phyloP scores from a whole-genome alignment of 257 asterid species.

The Solanum etuberosum region DNA sequence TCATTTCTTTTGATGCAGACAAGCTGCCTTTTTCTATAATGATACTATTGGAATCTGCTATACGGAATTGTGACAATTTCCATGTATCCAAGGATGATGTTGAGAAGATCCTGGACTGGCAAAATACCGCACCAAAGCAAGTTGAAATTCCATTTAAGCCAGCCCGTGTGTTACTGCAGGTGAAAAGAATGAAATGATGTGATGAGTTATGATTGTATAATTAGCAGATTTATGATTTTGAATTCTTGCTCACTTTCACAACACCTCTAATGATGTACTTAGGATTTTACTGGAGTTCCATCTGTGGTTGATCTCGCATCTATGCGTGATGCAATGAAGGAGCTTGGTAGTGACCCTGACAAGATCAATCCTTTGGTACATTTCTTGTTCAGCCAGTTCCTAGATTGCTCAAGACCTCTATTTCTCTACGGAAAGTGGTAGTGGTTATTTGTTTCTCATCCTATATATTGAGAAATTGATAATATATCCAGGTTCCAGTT shows the following conservation, averaged over 20 bases:
- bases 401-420: neutral
- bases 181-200: slow-evolving; percentile 9
- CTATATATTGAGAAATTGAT: neutral
- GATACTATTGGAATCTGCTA: slow-evolving; percentile 75
- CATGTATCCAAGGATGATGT: slow-evolving; percentile 81
- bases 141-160: slow-evolving; percentile 93
- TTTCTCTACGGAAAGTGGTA: neutral
- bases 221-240: neutral
- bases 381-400: neutral
- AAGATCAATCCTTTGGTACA: slow-evolving; percentile 83
- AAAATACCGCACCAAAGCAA: slow-evolving; percentile 65
- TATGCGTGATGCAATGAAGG: slow-evolving; percentile 89
- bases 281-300: slow-evolving; percentile 99
- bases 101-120: slow-evolving; percentile 81
- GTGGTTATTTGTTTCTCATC: neutral
- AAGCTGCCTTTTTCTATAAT: slow-evolving; percentile 69
- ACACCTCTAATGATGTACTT: neutral
- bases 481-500: slow-evolving; percentile 66
- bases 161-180: slow-evolving; percentile 91
- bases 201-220: neutral
- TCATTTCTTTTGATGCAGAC: slow-evolving; percentile 27
- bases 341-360: slow-evolving; percentile 66
- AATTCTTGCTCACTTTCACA: neutral
- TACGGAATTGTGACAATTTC: slow-evolving; percentile 82
- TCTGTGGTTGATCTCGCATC: slow-evolving; percentile 92